phyloP scores from a whole-genome alignment of 176 grass and related monocot genomes.

The Themeda triandra region DNA sequence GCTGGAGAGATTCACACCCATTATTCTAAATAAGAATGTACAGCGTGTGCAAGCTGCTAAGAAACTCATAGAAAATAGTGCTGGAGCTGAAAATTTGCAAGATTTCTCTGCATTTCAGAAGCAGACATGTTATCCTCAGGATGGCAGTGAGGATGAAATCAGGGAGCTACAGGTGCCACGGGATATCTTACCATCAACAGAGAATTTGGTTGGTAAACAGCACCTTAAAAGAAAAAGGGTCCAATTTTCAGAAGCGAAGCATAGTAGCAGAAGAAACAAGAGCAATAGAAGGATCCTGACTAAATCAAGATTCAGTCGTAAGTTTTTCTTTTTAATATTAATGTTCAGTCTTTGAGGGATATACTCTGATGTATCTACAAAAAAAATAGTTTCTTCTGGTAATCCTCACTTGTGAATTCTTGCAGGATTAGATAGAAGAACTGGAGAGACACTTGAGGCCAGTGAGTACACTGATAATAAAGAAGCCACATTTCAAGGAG shows the following conservation, averaged over 20 bases:
- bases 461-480: constrained; percentile 27
- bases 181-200: constrained; percentile 13
- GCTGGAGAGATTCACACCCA: constrained; percentile 19
- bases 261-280: constrained; percentile 37
- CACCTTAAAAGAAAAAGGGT: constrained; percentile 56
- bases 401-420: constrained; percentile 18
- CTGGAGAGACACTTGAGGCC: constrained; percentile 12
- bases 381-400: constrained; percentile 19
- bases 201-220: constrained; percentile 25
- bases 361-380: not conserved
- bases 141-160: constrained; percentile 20
- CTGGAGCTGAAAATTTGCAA: constrained; percentile 37
- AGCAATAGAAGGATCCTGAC: constrained; percentile 28
- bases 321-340: constrained; percentile 40
- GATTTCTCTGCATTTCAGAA: constrained; percentile 23
- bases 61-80: constrained; percentile 29
- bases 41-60: constrained; percentile 40
- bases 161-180: constrained; percentile 6
- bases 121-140: constrained; percentile 17
- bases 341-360: not conserved
- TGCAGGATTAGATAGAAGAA: constrained; percentile 39
- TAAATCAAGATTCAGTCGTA: constrained; percentile 52
- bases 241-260: constrained; percentile 55
- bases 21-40: constrained; percentile 55
- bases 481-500: constrained; percentile 64